phyloP scores from a whole-genome alignment of 306 rosid species.

The Elaeagnus macrophylla region DNA sequence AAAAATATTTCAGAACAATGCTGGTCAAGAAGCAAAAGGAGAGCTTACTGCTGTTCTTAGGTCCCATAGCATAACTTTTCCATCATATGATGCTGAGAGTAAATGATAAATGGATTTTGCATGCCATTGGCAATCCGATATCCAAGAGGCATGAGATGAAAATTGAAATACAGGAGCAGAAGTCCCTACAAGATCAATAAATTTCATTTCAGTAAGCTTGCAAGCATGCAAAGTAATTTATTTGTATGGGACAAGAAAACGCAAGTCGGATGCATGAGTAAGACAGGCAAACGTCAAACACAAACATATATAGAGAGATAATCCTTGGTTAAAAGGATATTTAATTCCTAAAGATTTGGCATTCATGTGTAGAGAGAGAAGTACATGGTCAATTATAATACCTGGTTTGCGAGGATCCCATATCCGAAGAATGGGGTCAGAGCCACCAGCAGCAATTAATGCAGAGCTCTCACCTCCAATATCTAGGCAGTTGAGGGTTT shows the following conservation, averaged over 20 bases:
- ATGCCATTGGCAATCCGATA: conserved; percentile 84
- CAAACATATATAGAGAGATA: too few species aligned
- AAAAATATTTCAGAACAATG: not conserved
- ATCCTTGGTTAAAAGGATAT: too few species aligned
- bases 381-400: conserved; percentile 7
- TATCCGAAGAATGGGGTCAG: conserved; percentile 74
- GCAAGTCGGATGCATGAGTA: too few species aligned
- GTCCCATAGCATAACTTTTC: conserved; percentile 92
- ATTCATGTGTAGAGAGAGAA: not conserved
- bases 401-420: conserved; percentile 99
- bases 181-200: conserved; percentile 41
- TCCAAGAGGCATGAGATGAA: conserved; percentile 74
- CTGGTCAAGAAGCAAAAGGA: not conserved
- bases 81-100: conserved; percentile 81
- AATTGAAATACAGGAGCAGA: conserved; percentile 79
- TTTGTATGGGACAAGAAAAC: not conserved
- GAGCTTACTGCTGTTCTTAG: conserved; percentile 72
- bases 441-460: conserved; percentile 74
- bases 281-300: too few species aligned
- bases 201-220: not conserved
- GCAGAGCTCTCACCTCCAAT: conserved; percentile 84
- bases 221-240: not conserved
- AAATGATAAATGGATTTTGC: conserved; percentile 59
- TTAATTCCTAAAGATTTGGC: too few species aligned
- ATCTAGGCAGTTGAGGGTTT: conserved; percentile 78